Evolutionary conservation across 257 asterid genomes (phyloP).

Genomic region (Nicotiana paniculata): DNA sequence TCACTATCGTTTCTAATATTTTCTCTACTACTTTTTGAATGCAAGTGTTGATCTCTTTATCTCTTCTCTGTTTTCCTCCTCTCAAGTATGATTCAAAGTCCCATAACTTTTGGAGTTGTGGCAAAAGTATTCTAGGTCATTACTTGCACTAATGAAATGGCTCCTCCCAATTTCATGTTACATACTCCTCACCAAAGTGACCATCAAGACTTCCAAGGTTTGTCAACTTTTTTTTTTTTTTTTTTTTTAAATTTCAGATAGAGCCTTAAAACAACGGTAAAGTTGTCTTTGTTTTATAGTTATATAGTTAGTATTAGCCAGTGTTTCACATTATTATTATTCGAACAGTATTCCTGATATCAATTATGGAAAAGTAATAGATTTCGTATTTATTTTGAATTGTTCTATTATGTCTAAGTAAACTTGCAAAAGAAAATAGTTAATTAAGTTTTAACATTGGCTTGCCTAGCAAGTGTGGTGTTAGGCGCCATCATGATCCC

Average conservation of each 20-base stretch:
- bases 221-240: not conserved
- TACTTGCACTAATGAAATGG: conserved; percentile 38
- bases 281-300: too few species aligned
- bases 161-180: conserved; percentile 65
- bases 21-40: conserved; percentile 8
- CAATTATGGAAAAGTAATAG: too few species aligned
- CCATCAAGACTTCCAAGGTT: conserved; percentile 33
- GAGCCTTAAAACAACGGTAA: too few species aligned
- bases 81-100: conserved; percentile 19
- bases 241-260: not conserved
- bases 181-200: conserved; percentile 50
- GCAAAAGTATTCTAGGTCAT: not conserved
- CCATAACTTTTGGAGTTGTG: conserved; percentile 29
- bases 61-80: not conserved
- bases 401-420: too few species aligned
- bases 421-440: too few species aligned
- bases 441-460: too few species aligned
- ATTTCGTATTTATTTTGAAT: too few species aligned
- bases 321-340: too few species aligned
- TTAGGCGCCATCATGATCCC: too few species aligned
- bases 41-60: not conserved
- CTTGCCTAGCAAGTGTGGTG: too few species aligned
- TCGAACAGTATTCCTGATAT: too few species aligned
- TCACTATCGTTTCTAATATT: conserved; percentile 13
- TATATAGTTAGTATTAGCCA: too few species aligned